Conservation (phyloP, 176 grass and related monocot genomes). For the Hyparrhenia diplandra region DNA sequence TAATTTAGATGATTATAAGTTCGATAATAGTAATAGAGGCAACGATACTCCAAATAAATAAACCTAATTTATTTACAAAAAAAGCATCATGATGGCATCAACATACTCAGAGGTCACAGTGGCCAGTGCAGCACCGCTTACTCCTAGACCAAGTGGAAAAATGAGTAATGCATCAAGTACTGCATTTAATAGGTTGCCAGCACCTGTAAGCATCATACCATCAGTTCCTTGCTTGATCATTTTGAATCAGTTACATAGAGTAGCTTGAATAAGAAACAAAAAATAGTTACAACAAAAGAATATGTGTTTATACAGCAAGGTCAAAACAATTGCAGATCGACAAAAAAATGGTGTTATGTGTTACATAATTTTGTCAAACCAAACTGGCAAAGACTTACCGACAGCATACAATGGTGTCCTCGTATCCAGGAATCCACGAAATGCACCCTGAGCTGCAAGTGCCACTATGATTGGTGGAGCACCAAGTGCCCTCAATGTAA, state of each 20-base stretch:
- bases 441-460: conserved; percentile 91
- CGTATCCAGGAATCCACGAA: conserved; percentile 95
- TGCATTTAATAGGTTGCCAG: conserved; percentile 81
- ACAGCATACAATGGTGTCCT: conserved; percentile 93
- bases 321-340: neutral
- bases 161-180: conserved; percentile 76
- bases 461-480: conserved; percentile 84
- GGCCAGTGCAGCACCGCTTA: conserved; percentile 85
- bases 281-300: neutral
- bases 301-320: neutral
- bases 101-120: conserved; percentile 93
- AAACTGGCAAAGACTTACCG: conserved; percentile 32
- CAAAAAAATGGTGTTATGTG: neutral
- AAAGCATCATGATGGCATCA: conserved; percentile 24
- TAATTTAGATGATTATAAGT: neutral
- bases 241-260: neutral
- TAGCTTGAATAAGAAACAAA: no score
- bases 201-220: conserved; percentile 39
- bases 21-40: neutral
- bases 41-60: conserved; percentile 23
- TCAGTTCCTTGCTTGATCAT: neutral
- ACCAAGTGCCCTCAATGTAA: conserved; percentile 77
- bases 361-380: neutral
- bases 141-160: conserved; percentile 81
- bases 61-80: conserved; percentile 27